These are phyloP conservation scores for Fusarium pseudocircinatum DNA, from an alignment of 2,329 filamentous ascomycete species.

Conservation along the genomic window DNA sequence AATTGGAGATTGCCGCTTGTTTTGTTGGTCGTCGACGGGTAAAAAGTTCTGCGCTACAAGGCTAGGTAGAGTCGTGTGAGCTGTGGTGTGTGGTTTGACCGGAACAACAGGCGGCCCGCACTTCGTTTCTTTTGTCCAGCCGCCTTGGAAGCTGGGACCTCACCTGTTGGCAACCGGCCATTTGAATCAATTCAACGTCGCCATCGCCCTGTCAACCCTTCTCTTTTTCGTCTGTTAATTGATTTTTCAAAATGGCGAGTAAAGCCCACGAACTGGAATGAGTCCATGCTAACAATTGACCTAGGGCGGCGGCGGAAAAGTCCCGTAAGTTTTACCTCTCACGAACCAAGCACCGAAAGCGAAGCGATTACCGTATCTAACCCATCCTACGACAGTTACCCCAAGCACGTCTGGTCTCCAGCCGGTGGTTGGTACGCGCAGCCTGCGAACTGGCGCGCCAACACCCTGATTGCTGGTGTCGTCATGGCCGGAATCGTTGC, in stretches of 20 bases:
- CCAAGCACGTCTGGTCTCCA: constrained; percentile 99
- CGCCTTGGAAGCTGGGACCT: constrained; percentile 26
- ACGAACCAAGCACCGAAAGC: constrained; percentile 29
- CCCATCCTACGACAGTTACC: constrained; percentile 70
- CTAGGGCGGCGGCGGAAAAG: constrained; percentile 78
- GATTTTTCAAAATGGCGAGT: constrained; percentile 66
- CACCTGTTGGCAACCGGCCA: constrained; percentile 24
- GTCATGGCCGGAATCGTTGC: constrained; percentile 75
- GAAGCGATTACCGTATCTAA: constrained; percentile 27
- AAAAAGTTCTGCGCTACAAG: constrained; percentile 50
- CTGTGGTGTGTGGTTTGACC: constrained; percentile 26
- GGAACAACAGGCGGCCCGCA: constrained; percentile 43
- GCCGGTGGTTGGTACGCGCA: constrained; percentile 97
- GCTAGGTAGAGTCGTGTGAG: constrained; percentile 48
- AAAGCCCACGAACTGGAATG: not conserved
- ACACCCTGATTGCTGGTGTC: constrained; percentile 80
- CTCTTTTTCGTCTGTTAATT: constrained; percentile 48
- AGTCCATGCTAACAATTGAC: constrained; percentile 52
- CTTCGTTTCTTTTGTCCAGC: constrained; percentile 21
- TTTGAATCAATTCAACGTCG: constrained; percentile 39
- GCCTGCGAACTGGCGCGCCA: constrained; percentile 92
- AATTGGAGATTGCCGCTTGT: constrained; percentile 21
- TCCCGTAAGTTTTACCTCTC: constrained; percentile 59
- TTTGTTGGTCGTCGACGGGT: constrained; percentile 36
- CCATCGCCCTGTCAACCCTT: constrained; percentile 44